Conservation (phyloP, 768 basidiomycete genomes). For the Leucocoprinus sp. region DNA sequence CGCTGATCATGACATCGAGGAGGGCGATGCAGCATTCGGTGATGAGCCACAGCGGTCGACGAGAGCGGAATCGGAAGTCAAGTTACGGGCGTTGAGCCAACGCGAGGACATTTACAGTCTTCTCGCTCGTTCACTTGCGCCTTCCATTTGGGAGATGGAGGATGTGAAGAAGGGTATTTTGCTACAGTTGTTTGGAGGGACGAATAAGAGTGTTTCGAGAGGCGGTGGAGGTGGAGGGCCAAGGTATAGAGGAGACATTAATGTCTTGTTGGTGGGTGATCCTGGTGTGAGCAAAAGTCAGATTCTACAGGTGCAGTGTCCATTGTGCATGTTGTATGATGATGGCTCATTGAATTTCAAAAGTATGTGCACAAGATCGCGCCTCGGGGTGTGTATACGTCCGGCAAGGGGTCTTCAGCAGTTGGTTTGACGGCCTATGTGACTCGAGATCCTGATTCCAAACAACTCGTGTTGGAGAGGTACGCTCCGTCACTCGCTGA, state of each 20-base stretch:
- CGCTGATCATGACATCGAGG: conserved; percentile 25
- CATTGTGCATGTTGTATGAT: background rate
- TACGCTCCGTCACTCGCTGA: conserved; percentile 20
- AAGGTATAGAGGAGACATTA: conserved; percentile 95
- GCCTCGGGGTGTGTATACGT: conserved; percentile 94
- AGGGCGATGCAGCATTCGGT: no score
- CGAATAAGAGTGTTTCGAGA: conserved; percentile 88
- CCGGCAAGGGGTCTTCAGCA: conserved; percentile 96
- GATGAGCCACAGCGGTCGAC: conserved; percentile 35
- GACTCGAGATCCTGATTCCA: conserved; percentile 95
- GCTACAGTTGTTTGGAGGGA: conserved; percentile 93
- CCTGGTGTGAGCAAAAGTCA: conserved; percentile 97
- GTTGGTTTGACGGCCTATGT: conserved; percentile 99
- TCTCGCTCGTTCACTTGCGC: conserved; percentile 79
- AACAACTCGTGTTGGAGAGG: conserved; percentile 97
- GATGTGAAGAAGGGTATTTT: conserved; percentile 99
- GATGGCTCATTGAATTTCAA: background rate
- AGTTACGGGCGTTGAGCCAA: conserved; percentile 62
- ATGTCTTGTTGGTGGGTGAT: conserved; percentile 93
- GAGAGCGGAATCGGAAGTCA: conserved; percentile 72
- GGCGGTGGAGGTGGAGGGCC: conserved; percentile 96
- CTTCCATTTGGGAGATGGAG: conserved; percentile 96
- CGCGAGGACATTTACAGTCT: conserved; percentile 81
- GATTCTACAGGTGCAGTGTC: conserved; percentile 66
- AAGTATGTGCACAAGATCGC: conserved; percentile 99